These are phyloP conservation scores for Boletus rubroflammeus DNA, from an alignment of 768 basidiomycete genomes.

Conservation along the genomic window DNA sequence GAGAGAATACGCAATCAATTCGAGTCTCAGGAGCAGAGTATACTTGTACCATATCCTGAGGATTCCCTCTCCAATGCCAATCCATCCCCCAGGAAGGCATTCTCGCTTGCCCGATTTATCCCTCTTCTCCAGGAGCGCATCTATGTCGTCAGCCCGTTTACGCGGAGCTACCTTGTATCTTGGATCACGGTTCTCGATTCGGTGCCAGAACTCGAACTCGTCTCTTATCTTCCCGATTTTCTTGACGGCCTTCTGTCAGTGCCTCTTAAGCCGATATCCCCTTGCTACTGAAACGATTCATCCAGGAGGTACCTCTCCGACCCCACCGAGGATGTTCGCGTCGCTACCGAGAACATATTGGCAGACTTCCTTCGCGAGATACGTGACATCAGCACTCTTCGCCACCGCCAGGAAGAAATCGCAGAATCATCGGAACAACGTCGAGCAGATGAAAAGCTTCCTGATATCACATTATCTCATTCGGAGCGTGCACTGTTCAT, in stretches of 20 bases:
- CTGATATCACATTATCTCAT: slow-evolving; percentile 55
- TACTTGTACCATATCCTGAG: slow-evolving; percentile 65
- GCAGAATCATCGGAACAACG: slow-evolving; percentile 38
- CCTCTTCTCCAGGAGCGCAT: slow-evolving; percentile 91
- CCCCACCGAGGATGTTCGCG: slow-evolving; percentile 88
- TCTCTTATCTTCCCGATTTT: slow-evolving; percentile 92
- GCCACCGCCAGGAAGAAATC: slow-evolving; percentile 59
- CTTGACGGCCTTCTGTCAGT: slow-evolving; percentile 88
- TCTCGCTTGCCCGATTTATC: slow-evolving; percentile 92
- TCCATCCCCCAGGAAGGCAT: slow-evolving; percentile 62
- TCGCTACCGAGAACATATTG: slow-evolving; percentile 85
- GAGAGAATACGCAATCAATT: slow-evolving; percentile 53
- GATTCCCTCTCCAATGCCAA: slow-evolving; percentile 29
- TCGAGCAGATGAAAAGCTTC: slow-evolving; percentile 48
- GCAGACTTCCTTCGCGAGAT: slow-evolving; percentile 91
- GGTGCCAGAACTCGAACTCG: slow-evolving; percentile 92
- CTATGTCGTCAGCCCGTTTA: slow-evolving; percentile 93
- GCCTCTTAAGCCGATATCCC: background rate
- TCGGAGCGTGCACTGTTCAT: slow-evolving; percentile 58
- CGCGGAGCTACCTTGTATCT: slow-evolving; percentile 91
- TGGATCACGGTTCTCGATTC: slow-evolving; percentile 97
- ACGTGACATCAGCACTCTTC: slow-evolving; percentile 75
- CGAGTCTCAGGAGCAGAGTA: slow-evolving; percentile 46
- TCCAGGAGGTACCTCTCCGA: slow-evolving; percentile 91
- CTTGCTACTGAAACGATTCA: slow-evolving; percentile 4